A percentile compares a stretch with the other conserved stretches of the same genome.
Evolutionary conservation across 1,139 yeast genomes (phyloP).

Genomic region (Geotrichum macrosporum): DNA sequence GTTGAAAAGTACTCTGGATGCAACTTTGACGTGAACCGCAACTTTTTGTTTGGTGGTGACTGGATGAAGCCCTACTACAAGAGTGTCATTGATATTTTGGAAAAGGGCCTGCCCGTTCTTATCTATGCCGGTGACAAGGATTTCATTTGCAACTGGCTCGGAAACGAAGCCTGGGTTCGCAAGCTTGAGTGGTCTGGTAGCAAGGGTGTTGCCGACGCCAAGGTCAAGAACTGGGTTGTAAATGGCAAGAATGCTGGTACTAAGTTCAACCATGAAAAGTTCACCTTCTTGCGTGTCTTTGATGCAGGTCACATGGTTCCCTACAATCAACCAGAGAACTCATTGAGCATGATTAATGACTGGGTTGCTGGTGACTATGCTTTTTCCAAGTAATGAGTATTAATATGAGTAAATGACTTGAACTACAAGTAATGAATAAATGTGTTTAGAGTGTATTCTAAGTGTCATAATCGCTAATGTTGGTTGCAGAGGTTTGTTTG

Average conservation of each 20-base stretch:
- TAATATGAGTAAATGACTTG: background rate
- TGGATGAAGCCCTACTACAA: conserved; percentile 62
- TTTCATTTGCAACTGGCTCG: conserved; percentile 86
- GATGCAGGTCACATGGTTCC: conserved; percentile 71
- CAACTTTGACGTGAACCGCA: conserved; percentile 51
- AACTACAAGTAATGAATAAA: background rate
- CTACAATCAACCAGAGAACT: conserved; percentile 63
- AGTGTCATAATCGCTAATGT: background rate
- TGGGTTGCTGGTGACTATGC: conserved; percentile 47
- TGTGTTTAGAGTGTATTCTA: background rate
- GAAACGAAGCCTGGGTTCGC: conserved; percentile 75
- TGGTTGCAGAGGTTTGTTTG: too few relatives aligned
- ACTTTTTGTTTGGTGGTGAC: conserved; percentile 59
- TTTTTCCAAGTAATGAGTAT: conserved; percentile 13
- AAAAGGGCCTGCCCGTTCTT: conserved; percentile 63
- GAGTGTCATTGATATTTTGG: conserved; percentile 54
- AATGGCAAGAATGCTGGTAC: conserved; percentile 48
- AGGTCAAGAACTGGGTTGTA: conserved; percentile 39
- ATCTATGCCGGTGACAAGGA: conserved; percentile 89
- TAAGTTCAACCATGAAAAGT: conserved; percentile 49
- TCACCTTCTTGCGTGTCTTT: conserved; percentile 55
- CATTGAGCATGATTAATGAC: conserved; percentile 66
- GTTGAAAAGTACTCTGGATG: conserved; percentile 55
- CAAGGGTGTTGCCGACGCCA: conserved; percentile 34
- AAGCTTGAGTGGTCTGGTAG: conserved; percentile 58